A percentile compares a stretch with the other conserved stretches of the same genome.
phyloP scores from a whole-genome alignment of 352 stramenopile genomes.

The Blastocystis sp. region DNA sequence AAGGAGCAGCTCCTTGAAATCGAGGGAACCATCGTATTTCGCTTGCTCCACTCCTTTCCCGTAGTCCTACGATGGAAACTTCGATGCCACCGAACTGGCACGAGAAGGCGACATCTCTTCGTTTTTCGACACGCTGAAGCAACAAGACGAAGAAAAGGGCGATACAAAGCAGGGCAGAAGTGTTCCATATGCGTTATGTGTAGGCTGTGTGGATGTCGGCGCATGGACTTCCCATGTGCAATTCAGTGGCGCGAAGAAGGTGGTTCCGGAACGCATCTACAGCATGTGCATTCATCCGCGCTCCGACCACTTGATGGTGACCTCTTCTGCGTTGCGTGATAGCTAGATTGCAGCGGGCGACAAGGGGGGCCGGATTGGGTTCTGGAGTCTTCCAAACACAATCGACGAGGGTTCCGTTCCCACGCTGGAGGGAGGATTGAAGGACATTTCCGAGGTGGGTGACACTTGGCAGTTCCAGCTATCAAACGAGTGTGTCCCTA shows the following conservation, averaged over 20 bases:
- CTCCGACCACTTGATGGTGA: constrained; percentile 1
- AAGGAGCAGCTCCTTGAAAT: constrained; percentile 4
- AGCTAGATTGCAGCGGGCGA: constrained; percentile 32
- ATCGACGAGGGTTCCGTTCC: neutral
- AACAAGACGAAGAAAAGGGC: neutral
- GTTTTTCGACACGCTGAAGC: constrained; percentile 20
- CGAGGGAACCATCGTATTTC: constrained; percentile 50
- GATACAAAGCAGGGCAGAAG: neutral
- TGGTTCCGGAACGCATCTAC: constrained; percentile 65
- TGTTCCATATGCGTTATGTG: neutral
- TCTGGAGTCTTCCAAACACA: constrained; percentile 29
- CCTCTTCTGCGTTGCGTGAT: neutral
- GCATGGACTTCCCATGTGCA: constrained; percentile 44
- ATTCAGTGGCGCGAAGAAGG: constrained; percentile 47
- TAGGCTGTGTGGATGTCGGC: neutral
- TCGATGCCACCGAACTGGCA: constrained; percentile 57
- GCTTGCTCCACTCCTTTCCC: neutral
- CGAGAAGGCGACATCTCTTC: constrained; percentile 22
- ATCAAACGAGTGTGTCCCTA: constrained; percentile 10
- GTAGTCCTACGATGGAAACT: constrained; percentile 67
- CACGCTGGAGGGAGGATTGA: constrained; percentile 16
- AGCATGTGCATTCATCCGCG: constrained; percentile 56
- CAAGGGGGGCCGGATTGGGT: constrained; percentile 44
- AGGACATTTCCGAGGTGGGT: constrained; percentile 38
- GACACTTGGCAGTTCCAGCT: constrained; percentile 47